Conservation (phyloP, 352 stramenopile species). For the Globisporangium acanthophoron region DNA sequence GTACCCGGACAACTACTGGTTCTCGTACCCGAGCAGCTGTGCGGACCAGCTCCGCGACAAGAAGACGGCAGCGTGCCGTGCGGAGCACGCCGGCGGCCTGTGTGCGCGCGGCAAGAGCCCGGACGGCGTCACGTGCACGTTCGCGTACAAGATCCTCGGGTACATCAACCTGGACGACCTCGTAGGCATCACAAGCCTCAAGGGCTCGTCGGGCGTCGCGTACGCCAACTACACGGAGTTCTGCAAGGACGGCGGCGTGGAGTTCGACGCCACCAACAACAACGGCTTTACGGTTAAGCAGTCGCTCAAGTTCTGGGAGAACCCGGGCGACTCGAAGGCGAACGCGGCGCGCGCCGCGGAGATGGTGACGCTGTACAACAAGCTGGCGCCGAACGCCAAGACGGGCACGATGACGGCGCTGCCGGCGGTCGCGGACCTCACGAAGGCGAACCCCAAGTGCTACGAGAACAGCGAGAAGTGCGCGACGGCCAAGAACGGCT, state of each 20-base stretch:
- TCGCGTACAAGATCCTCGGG: conserved; percentile 52
- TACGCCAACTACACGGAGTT: conserved; percentile 68
- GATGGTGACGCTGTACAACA: conserved; percentile 60
- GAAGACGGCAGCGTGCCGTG: conserved; percentile 17
- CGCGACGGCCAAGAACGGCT: conserved; percentile 35
- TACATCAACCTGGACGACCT: conserved; percentile 65
- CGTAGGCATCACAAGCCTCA: conserved; percentile 65
- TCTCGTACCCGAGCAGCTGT: conserved; percentile 74
- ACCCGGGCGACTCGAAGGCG: conserved; percentile 32
- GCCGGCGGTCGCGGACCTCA: conserved; percentile 32
- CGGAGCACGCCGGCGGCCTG: conserved; percentile 10
- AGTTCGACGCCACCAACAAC: conserved; percentile 54
- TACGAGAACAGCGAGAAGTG: conserved; percentile 61
- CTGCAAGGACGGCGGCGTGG: conserved; percentile 45
- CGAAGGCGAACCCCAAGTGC: conserved; percentile 51
- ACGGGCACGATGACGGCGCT: conserved; percentile 43
- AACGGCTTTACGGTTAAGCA: conserved; percentile 33
- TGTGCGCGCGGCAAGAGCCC: conserved; percentile 16
- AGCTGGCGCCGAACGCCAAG: conserved; percentile 22
- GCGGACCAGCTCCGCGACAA: conserved; percentile 10
- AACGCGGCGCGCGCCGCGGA: conserved; percentile 35
- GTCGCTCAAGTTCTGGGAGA: conserved; percentile 54
- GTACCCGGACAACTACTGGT: conserved; percentile 75
- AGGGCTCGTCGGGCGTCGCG: conserved; percentile 18
- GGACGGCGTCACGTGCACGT: conserved; percentile 55